Conservation (phyloP, 2,329 filamentous ascomycete species). For the Monilinia vaccinii-corymbosi region DNA sequence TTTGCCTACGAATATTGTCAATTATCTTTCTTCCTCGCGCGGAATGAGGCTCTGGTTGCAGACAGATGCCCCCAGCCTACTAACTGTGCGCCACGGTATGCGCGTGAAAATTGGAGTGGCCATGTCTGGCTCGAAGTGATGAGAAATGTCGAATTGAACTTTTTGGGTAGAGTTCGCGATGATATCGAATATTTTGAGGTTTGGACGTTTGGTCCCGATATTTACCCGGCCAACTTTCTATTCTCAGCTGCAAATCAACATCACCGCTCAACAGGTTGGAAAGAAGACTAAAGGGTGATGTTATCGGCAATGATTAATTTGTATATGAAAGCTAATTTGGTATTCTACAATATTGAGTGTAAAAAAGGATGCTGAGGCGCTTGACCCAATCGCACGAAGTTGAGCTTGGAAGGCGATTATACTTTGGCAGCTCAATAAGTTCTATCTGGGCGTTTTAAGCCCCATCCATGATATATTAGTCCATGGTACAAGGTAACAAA, state of each 20-base stretch:
- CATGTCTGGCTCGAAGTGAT: slow-evolving; percentile 15
- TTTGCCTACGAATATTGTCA: slow-evolving; percentile 15
- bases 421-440: not conserved
- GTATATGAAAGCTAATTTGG: not conserved
- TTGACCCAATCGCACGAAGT: not conserved
- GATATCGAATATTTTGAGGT: slow-evolving; percentile 8
- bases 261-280: too few species aligned
- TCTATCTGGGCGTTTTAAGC: not conserved
- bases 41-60: not conserved
- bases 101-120: slow-evolving; percentile 21
- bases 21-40: not conserved
- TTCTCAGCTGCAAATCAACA: too few species aligned
- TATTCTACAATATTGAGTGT: not conserved
- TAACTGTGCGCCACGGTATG: slow-evolving; percentile 21
- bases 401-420: not conserved
- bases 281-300: not conserved
- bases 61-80: slow-evolving; percentile 12
- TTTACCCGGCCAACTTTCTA: not conserved
- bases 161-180: not conserved
- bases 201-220: not conserved
- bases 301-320: not conserved
- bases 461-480: not conserved
- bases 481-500: not conserved
- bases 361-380: not conserved
- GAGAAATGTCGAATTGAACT: not conserved